These are phyloP conservation scores for Centella asiatica DNA, from an alignment of 129 eudicot genomes.

Conservation along the genomic window DNA sequence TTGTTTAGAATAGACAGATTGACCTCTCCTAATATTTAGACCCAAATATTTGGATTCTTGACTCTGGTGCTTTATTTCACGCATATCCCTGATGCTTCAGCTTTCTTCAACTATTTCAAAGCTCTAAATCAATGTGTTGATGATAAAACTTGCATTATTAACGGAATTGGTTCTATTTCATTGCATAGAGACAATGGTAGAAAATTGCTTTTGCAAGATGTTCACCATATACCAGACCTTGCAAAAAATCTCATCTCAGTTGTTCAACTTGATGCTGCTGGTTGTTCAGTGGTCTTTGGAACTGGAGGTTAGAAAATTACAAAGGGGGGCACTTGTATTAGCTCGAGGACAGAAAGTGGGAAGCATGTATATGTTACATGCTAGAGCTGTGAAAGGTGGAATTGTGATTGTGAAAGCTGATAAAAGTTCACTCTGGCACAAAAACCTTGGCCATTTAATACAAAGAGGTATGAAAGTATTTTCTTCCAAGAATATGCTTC, in stretches of 20 bases:
- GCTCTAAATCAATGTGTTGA: not conserved
- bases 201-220: not conserved
- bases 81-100: not conserved
- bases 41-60: not conserved
- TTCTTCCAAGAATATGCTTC: not conserved
- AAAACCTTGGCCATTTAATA: not conserved
- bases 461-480: not conserved
- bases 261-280: not conserved
- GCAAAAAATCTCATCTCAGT: not conserved
- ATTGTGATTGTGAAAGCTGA: not conserved
- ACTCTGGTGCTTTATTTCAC: not conserved
- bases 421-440: not conserved
- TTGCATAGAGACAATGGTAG: not conserved
- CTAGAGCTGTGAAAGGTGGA: not conserved
- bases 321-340: not conserved
- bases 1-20: not conserved
- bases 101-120: not conserved
- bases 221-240: not conserved
- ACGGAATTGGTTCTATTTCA: not conserved
- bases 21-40: not conserved
- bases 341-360: not conserved
- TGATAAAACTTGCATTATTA: not conserved
- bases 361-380: not conserved
- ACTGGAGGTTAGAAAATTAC: not conserved
- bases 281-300: not conserved